These are phyloP conservation scores for Warburgia ugandensis DNA, from an alignment of 164 flowering plant species.

Conservation along the genomic window DNA sequence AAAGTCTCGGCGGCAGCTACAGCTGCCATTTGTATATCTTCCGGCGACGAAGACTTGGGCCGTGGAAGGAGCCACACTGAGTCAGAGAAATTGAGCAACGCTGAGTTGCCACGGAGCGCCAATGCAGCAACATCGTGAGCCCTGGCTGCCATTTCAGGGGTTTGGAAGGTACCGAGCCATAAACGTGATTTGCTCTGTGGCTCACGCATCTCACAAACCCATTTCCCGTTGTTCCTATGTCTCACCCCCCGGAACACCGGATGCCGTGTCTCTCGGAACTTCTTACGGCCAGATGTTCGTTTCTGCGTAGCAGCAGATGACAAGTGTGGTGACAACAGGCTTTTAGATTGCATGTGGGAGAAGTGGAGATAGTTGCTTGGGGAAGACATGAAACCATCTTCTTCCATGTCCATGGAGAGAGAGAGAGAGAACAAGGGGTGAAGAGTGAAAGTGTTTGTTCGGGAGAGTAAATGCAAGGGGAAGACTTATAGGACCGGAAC, in stretches of 20 bases:
- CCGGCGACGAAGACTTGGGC: constrained; percentile 13
- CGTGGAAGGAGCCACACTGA: constrained; percentile 15
- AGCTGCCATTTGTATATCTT: constrained; percentile 19
- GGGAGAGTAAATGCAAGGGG: too few relatives aligned
- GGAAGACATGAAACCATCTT: too few relatives aligned
- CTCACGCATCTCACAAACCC: constrained; percentile 49
- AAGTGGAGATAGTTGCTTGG: too few relatives aligned
- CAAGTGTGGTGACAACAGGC: too few relatives aligned
- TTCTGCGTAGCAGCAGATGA: too few relatives aligned
- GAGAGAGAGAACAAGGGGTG: too few relatives aligned
- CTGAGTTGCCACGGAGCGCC: constrained; percentile 22
- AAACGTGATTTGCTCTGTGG: constrained; percentile 38
- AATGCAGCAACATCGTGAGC: constrained; percentile 29
- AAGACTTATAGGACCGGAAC: too few relatives aligned
- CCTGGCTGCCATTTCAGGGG: constrained; percentile 29
- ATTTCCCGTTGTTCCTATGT: constrained; percentile 23
- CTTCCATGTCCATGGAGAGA: too few relatives aligned
- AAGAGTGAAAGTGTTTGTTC: too few relatives aligned
- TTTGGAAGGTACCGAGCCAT: constrained; percentile 57
- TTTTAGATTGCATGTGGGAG: too few relatives aligned
- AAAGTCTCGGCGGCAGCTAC: constrained; percentile 6
- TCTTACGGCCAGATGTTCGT: constrained; percentile 38
- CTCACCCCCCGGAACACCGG: constrained; percentile 39
- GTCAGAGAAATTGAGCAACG: constrained; percentile 20
- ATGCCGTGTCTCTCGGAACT: constrained; percentile 39